Percentiles rank a stretch among this genome's conserved stretches.
Evolutionary conservation across 202 grass and related monocot species (phyloP).

Genomic region (Cymbopogon flexuosus): DNA sequence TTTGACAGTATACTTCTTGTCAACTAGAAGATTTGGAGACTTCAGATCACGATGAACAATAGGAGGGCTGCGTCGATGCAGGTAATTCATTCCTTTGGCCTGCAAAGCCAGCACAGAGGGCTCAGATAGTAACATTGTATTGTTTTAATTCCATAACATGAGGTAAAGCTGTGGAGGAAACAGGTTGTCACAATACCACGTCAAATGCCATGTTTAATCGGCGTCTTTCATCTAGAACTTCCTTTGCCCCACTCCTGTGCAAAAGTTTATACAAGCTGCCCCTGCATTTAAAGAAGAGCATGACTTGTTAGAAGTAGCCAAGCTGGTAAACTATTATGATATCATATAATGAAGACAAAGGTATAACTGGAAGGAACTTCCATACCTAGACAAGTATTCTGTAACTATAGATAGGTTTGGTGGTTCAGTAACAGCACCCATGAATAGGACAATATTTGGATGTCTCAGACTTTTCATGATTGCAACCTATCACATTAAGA

Average conservation of each 20-base stretch:
- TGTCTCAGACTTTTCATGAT: conserved; percentile 98
- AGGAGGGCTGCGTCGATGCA: conserved; percentile 84
- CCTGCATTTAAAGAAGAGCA: conserved; percentile 45
- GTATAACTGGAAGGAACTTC: conserved; percentile 7
- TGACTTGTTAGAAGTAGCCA: conserved; percentile 6
- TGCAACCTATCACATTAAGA: conserved; percentile 49
- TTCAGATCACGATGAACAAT: conserved; percentile 99
- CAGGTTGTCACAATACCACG: conserved; percentile 52
- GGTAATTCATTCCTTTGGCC: conserved; percentile 99
- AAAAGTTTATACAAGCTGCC: conserved; percentile 94
- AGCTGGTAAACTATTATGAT: background rate
- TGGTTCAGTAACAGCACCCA: conserved; percentile 93
- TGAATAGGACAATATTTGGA: conserved; percentile 99
- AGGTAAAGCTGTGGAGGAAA: conserved; percentile 1
- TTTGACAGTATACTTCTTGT: conserved; percentile 98
- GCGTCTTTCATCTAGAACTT: conserved; percentile 84
- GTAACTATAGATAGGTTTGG: conserved; percentile 88
- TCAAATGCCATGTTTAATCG: conserved; percentile 97
- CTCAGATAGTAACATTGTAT: conserved; percentile 19
- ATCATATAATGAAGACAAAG: background rate
- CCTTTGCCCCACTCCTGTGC: conserved; percentile 61
- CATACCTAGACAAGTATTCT: conserved; percentile 89
- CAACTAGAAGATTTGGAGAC: conserved; percentile 96
- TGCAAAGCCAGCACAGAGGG: conserved; percentile 34
- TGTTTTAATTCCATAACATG: background rate